A percentile compares a stretch with the other conserved stretches of the same genome.
These are phyloP conservation scores for Aspergillus pseudotamarii DNA, from an alignment of 2,329 filamentous ascomycete genomes.

Conservation along the genomic window DNA sequence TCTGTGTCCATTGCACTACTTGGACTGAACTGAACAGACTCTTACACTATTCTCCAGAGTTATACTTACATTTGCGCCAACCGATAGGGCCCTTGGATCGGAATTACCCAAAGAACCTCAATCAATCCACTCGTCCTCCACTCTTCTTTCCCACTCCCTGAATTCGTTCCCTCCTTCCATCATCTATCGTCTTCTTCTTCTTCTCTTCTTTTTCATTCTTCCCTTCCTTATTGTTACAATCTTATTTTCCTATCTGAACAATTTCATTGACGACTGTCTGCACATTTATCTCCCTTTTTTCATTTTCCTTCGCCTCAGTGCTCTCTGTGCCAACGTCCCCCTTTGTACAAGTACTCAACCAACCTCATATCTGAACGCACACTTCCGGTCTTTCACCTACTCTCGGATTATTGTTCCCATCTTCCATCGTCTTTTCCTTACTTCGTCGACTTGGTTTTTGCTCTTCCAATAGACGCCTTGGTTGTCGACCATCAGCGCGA, in stretches of 20 bases:
- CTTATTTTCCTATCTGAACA: conserved; percentile 1
- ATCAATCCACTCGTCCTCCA: conserved; percentile 14
- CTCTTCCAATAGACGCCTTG: not conserved
- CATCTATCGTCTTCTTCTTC: conserved; percentile 3
- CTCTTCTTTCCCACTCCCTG: conserved; percentile 16
- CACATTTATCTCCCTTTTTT: conserved; percentile 2
- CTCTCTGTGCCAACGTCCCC: not conserved
- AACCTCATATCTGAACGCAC: not conserved
- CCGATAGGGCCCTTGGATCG: conserved; percentile 7
- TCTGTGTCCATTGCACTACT: conserved; percentile 1
- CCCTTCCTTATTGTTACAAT: conserved; percentile 2
- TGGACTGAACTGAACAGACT: not conserved
- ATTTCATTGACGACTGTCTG: conserved; percentile 4
- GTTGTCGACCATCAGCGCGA: conserved; percentile 16
- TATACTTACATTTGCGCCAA: conserved; percentile 3
- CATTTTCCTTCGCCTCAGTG: not conserved
- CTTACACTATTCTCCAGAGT: not conserved
- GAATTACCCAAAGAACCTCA: conserved; percentile 6
- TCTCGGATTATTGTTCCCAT: not conserved
- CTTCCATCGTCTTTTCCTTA: conserved; percentile 1
- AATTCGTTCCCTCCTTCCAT: conserved; percentile 9
- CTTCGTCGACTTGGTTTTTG: not conserved
- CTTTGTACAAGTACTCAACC: conserved; percentile 3
- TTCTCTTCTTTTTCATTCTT: conserved; percentile 9
- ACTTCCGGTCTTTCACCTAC: not conserved